Percentiles rank a stretch among this genome's conserved stretches.
phyloP scores from a whole-genome alignment of 2,329 filamentous ascomycete genomes.

The Paramyrothecium sp. region DNA sequence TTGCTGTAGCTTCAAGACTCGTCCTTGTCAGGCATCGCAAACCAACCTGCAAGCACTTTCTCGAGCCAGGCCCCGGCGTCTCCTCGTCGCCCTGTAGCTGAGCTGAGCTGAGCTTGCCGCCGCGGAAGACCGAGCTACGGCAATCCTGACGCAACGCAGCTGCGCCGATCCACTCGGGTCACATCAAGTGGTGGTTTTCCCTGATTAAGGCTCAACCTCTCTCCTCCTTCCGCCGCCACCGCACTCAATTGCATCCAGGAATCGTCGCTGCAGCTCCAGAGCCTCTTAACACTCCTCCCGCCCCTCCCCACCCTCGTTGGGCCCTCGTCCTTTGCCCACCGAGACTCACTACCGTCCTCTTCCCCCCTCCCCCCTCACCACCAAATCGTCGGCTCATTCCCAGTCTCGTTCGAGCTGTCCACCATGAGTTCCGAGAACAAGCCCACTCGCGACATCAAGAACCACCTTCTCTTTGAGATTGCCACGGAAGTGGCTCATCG shows the following conservation, averaged over 20 bases:
- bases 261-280: constrained; percentile 21
- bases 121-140: neutral
- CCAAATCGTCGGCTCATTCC: constrained; percentile 1
- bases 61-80: neutral
- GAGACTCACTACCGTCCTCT: neutral
- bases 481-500: constrained; percentile 97
- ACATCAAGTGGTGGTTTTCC: neutral
- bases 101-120: neutral
- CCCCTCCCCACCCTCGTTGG: constrained; percentile 3
- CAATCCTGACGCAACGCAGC: neutral
- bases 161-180: constrained; percentile 7
- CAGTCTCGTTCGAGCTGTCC: constrained; percentile 10
- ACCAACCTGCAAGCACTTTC: neutral
- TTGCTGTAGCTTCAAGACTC: neutral
- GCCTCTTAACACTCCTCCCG: constrained; percentile 6
- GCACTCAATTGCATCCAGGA: constrained; percentile 20
- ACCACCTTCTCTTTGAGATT: constrained; percentile 94
- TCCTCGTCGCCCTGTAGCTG: neutral
- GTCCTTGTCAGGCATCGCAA: no score
- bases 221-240: neutral
- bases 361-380: neutral
- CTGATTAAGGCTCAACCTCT: neutral
- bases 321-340: constrained; percentile 1
- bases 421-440: constrained; percentile 47
- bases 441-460: constrained; percentile 73